These are phyloP conservation scores for Phytophthora pistaciae DNA, from an alignment of 352 stramenopile species.

Conservation along the genomic window DNA sequence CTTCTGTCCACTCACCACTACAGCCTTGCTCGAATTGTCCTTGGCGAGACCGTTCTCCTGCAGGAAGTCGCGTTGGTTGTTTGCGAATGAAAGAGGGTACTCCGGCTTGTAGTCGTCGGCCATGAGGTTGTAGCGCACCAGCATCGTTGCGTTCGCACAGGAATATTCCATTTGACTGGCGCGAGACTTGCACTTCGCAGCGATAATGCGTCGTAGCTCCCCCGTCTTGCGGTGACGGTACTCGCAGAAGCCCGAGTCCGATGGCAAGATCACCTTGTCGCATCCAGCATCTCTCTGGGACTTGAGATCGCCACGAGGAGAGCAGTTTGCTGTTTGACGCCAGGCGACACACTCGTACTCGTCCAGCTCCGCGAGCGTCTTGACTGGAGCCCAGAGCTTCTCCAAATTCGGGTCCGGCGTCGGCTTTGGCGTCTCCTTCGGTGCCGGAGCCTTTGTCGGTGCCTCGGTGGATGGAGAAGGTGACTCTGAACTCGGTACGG, in stretches of 20 bases:
- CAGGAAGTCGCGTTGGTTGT: constrained; percentile 33
- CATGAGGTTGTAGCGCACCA: constrained; percentile 57
- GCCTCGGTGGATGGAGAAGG: constrained; percentile 1
- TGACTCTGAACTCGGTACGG: neutral
- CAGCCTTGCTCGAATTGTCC: constrained; percentile 36
- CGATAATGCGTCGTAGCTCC: constrained; percentile 44
- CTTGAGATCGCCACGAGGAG: constrained; percentile 39
- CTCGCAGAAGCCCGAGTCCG: constrained; percentile 63
- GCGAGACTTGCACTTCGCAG: constrained; percentile 61
- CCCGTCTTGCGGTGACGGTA: constrained; percentile 48
- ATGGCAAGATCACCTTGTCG: constrained; percentile 34
- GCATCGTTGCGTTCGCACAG: constrained; percentile 51
- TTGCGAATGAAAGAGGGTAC: constrained; percentile 36
- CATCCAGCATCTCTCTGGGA: constrained; percentile 41
- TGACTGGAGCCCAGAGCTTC: constrained; percentile 28
- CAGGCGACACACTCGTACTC: constrained; percentile 62
- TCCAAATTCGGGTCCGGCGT: constrained; percentile 9
- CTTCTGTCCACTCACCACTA: constrained; percentile 52
- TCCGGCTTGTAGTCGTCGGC: constrained; percentile 57
- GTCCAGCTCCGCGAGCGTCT: constrained; percentile 39
- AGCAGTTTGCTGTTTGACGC: constrained; percentile 55
- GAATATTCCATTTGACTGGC: constrained; percentile 46
- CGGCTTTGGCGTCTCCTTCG: constrained; percentile 19
- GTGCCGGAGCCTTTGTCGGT: constrained; percentile 14
- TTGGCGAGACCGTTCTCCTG: constrained; percentile 48